Conservation (phyloP, 176 grass and related monocot genomes). For the Oryza nivara region DNA sequence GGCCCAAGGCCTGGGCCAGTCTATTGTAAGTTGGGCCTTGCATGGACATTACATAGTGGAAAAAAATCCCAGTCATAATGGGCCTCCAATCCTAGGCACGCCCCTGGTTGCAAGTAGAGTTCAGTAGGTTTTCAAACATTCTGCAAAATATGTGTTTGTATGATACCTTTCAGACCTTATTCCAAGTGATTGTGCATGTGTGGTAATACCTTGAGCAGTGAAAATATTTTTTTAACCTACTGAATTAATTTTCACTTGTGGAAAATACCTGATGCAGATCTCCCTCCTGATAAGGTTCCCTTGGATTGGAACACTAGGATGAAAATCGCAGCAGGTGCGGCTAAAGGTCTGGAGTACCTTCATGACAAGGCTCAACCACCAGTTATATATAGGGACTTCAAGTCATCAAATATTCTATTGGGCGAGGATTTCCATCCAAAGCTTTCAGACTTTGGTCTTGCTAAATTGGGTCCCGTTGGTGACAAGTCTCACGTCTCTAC, state of each 20-base stretch:
- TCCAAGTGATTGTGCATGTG: slow-evolving; percentile 1
- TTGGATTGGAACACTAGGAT: slow-evolving; percentile 91
- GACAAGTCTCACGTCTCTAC: slow-evolving; percentile 98
- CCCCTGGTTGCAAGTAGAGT: neutral
- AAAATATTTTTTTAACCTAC: slow-evolving; percentile 13
- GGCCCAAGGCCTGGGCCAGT: too few relatives aligned
- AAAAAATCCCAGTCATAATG: too few relatives aligned
- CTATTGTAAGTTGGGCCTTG: too few relatives aligned
- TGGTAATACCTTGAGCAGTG: neutral
- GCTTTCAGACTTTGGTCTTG: slow-evolving; percentile 92
- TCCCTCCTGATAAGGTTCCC: slow-evolving; percentile 62
- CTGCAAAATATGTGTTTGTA: slow-evolving; percentile 5
- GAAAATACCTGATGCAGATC: slow-evolving; percentile 60
- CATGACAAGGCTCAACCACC: slow-evolving; percentile 82
- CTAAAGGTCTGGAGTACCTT: slow-evolving; percentile 91
- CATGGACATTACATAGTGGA: too few relatives aligned
- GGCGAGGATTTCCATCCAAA: slow-evolving; percentile 77
- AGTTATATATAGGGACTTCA: slow-evolving; percentile 96
- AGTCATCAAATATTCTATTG: slow-evolving; percentile 93
- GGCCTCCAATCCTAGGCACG: too few relatives aligned
- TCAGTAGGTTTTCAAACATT: slow-evolving; percentile 16
- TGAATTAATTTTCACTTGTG: slow-evolving; percentile 19
- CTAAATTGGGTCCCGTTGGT: slow-evolving; percentile 87
- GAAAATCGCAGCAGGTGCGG: slow-evolving; percentile 92
- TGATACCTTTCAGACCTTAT: neutral